Evolutionary conservation across 371 early-diverging fungal species (phyloP), one percentile per base, ranked within the genome.

Genomic region (Rhizopus delemar): DNA sequence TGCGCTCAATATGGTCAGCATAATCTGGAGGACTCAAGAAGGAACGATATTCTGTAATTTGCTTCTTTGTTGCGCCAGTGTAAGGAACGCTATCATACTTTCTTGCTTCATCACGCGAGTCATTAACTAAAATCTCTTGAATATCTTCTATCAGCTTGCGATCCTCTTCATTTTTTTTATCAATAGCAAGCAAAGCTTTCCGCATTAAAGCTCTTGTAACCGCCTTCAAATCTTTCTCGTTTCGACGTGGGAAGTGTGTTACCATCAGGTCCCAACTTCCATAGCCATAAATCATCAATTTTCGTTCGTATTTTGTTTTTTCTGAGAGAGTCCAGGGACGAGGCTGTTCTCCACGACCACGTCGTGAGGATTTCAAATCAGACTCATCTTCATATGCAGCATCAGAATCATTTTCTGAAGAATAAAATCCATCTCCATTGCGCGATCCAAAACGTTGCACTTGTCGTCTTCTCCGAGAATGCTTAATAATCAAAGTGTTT

Each of bases 261-360:
- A 67, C 69, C 81, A 91, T 85, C 51, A 80, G 78, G 15, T 87
- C 83, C 94, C 94, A 94, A 36, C 78, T 75, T 16, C 86, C 85
- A 66, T 88, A 90, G 0, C 93, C 94, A 54, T 87, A 88, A 46
- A 87, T 84, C 93, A 93, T 94, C 41, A 93, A 60, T 56, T 84
- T 81, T n/a, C 92, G 83, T 63, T 94, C 94, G 51, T 92, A 81
- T 41, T 88, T 83, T 16, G 86, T 81, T 62, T 83, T 83, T 63
- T 93, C 93, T 8, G 93, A 88, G 39, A 81, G 61, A 8, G 88
- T 84, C 94, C 94, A 93, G n/a, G 77, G 72, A 0, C 81, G 78
- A 41, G 75, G 74, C 9, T 64, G 69, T 46, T 76, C 80, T 0
- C 67, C 48, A 28, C 48, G 48, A 29, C 48, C 48, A 29, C 48